These are phyloP conservation scores for Neoarthrinium moseri DNA, from an alignment of 2,329 filamentous ascomycete genomes.

Conservation along the genomic window DNA sequence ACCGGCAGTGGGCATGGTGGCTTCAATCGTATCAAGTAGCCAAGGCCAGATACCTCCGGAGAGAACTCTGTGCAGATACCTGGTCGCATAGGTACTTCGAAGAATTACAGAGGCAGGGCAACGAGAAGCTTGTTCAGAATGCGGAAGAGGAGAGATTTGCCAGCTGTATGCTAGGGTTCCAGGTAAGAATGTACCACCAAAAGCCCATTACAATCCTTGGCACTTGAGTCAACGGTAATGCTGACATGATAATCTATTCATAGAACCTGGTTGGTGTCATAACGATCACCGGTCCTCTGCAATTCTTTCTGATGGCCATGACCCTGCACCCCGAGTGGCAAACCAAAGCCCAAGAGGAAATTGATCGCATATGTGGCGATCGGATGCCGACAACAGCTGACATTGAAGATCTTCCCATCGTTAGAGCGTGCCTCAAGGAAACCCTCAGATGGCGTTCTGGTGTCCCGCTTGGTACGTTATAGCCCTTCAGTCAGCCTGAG, in stretches of 20 bases:
- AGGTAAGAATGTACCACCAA: no score
- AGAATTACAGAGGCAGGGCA: constrained; percentile 38
- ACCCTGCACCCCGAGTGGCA: constrained; percentile 52
- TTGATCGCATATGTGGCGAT: constrained; percentile 54
- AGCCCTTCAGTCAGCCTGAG: neutral
- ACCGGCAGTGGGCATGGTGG: constrained; percentile 45
- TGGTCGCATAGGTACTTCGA: constrained; percentile 49
- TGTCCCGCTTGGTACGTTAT: constrained; percentile 44
- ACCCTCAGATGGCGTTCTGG: constrained; percentile 57
- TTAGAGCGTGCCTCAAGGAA: constrained; percentile 57
- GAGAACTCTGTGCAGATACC: constrained; percentile 41
- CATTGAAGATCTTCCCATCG: constrained; percentile 47
- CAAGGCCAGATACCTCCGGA: constrained; percentile 37
- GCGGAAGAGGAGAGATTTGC: constrained; percentile 44
- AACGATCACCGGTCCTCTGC: constrained; percentile 46
- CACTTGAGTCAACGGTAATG: no score
- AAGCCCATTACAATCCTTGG: no score
- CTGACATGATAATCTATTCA: no score
- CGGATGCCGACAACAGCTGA: constrained; percentile 51
- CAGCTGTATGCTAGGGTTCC: constrained; percentile 50
- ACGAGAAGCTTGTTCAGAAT: constrained; percentile 36
- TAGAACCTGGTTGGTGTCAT: constrained; percentile 51
- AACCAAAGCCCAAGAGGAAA: constrained; percentile 52
- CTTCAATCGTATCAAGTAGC: constrained; percentile 37
- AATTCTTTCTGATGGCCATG: constrained; percentile 54